Conservation (phyloP, 1,284 basidiomycete genomes). For the Fomitopsis schrenkii region DNA sequence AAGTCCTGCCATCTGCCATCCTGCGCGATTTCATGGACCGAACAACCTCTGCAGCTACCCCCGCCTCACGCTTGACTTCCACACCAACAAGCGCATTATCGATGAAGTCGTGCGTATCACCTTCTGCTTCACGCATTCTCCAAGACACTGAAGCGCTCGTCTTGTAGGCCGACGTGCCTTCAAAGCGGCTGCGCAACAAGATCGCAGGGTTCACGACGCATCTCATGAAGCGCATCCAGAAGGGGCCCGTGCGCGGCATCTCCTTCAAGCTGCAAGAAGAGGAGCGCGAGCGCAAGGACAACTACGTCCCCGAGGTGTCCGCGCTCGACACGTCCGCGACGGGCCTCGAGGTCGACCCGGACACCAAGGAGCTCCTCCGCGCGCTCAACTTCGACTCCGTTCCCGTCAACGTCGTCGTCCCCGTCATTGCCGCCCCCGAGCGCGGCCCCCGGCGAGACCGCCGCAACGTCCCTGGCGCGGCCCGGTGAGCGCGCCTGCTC, state of each 20-base stretch:
- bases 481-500: slow-evolving; percentile 27
- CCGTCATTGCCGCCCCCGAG: slow-evolving; percentile 68
- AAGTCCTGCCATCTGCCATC: slow-evolving; percentile 33
- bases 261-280: slow-evolving; percentile 99
- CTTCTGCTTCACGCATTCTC: neutral
- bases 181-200: slow-evolving; percentile 99
- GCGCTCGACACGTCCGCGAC: slow-evolving; percentile 79
- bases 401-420: slow-evolving; percentile 65
- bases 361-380: slow-evolving; percentile 91
- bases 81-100: slow-evolving; percentile 99
- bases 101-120: slow-evolving; percentile 86
- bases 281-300: slow-evolving; percentile 99
- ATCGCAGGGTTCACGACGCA: slow-evolving; percentile 99
- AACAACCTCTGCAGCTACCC: slow-evolving; percentile 64
- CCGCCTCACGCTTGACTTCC: slow-evolving; percentile 94
- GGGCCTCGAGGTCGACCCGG: slow-evolving; percentile 83
- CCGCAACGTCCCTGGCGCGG: slow-evolving; percentile 84
- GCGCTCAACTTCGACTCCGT: slow-evolving; percentile 91
- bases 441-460: slow-evolving; percentile 72
- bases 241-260: slow-evolving; percentile 99
- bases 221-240: slow-evolving; percentile 99
- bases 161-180: slow-evolving; percentile 87
- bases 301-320: slow-evolving; percentile 96
- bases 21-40: neutral
- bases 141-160: neutral